Evolutionary conservation across 2,329 filamentous ascomycete genomes (phyloP).

Genomic region (Tricladium varicosporioides): DNA sequence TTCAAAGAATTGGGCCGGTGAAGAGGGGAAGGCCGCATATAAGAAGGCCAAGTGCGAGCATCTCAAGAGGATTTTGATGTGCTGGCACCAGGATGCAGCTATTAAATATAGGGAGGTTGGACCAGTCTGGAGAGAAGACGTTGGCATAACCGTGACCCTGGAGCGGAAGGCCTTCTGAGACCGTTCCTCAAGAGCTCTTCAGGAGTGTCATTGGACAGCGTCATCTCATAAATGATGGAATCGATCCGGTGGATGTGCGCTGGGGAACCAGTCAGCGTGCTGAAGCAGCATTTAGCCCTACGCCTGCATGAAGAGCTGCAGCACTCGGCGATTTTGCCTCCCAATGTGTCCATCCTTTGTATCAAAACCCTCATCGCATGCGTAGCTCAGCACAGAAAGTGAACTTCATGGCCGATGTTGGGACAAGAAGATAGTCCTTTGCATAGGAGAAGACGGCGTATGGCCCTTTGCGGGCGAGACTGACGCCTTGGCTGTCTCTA

Average conservation of each 20-base stretch:
- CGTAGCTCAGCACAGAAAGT: background rate
- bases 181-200: conserved; percentile 9
- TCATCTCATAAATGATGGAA: conserved; percentile 2
- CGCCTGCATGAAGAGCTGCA: conserved; percentile 24
- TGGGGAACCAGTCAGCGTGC: conserved; percentile 20
- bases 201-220: conserved; percentile 16
- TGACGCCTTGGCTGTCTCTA: background rate
- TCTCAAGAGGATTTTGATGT: conserved; percentile 23
- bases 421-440: background rate
- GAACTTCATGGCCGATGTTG: background rate
- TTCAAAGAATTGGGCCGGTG: conserved; percentile 10
- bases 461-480: background rate
- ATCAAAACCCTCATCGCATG: conserved; percentile 13
- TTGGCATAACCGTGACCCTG: conserved; percentile 22
- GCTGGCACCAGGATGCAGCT: conserved; percentile 24
- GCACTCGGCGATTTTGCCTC: conserved; percentile 26
- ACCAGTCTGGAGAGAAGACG: conserved; percentile 25
- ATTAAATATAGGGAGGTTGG: conserved; percentile 25
- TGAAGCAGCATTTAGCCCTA: conserved; percentile 26
- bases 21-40: conserved; percentile 31
- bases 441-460: background rate
- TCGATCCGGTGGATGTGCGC: conserved; percentile 12
- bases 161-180: conserved; percentile 8
- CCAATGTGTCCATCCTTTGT: conserved; percentile 15
- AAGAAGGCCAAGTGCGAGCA: conserved; percentile 28